Percentiles rank a stretch among this genome's conserved stretches.
These are phyloP conservation scores for Fraxinus paxiana DNA, from an alignment of 305 asterid species.

Conservation along the genomic window DNA sequence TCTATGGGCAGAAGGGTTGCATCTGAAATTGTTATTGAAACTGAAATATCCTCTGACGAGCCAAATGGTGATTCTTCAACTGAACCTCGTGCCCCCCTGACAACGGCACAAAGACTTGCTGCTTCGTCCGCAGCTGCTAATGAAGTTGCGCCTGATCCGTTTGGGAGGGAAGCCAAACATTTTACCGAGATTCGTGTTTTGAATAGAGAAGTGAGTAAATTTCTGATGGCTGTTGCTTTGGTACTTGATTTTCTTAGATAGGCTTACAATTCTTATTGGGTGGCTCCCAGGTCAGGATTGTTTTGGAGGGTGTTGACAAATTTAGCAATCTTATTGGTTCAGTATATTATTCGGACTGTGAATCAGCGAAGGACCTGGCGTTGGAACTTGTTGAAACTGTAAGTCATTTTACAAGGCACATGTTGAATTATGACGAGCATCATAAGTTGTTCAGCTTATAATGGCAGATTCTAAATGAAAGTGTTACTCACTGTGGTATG, in stretches of 20 bases:
- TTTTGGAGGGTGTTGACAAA: constrained; percentile 94
- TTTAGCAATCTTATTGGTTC: constrained; percentile 86
- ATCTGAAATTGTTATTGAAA: constrained; percentile 38
- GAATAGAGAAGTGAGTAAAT: constrained; percentile 77
- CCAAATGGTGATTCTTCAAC: constrained; percentile 63
- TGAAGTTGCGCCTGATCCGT: constrained; percentile 84
- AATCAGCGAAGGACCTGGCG: constrained; percentile 82
- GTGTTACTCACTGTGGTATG: neutral
- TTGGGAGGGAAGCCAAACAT: constrained; percentile 94
- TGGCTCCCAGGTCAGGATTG: constrained; percentile 76
- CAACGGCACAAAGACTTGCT: constrained; percentile 91
- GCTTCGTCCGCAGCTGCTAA: constrained; percentile 53
- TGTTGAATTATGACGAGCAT: neutral
- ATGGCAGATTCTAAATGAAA: neutral
- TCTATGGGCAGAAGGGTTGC: constrained; percentile 84
- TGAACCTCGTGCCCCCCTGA: constrained; percentile 65
- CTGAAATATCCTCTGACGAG: constrained; percentile 48
- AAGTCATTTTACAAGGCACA: constrained; percentile 23
- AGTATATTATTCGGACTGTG: constrained; percentile 83
- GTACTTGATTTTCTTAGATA: constrained; percentile 3
- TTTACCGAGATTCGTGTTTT: constrained; percentile 90
- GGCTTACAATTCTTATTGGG: constrained; percentile 9
- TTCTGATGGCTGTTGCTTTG: constrained; percentile 1
- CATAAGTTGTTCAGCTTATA: neutral
- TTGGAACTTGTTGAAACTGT: constrained; percentile 89